Conservation (phyloP, 108 stramenopile species). For the Phaeodactylum tricornutum region DNA sequence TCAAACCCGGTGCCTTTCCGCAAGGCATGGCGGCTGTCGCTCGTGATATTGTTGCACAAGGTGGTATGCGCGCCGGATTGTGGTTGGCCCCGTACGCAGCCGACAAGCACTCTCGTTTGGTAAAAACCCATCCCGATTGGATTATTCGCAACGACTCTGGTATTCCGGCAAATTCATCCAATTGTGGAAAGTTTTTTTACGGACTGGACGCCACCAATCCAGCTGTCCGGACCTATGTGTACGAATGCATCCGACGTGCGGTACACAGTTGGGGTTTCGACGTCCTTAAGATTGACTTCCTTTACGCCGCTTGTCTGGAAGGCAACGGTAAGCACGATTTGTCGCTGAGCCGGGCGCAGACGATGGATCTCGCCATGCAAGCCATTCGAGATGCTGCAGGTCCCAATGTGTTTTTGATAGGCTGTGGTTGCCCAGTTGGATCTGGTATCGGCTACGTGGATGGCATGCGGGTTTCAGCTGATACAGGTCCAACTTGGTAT, state of each 20-base stretch:
- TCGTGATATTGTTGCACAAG: conserved; percentile 38
- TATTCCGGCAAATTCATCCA: conserved; percentile 73
- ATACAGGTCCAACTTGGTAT: conserved; percentile 88
- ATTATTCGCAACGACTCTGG: conserved; percentile 78
- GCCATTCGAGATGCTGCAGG: conserved; percentile 82
- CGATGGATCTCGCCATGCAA: conserved; percentile 75
- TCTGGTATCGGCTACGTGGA: conserved; percentile 75
- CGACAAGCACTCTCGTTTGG: conserved; percentile 74
- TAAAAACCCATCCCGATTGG: conserved; percentile 86
- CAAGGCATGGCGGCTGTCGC: conserved; percentile 61
- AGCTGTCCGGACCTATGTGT: conserved; percentile 59
- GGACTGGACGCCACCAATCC: conserved; percentile 89
- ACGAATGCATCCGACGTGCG: conserved; percentile 56
- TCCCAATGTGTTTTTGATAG: conserved; percentile 69
- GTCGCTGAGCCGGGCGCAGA: conserved; percentile 79
- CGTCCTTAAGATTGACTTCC: conserved; percentile 86
- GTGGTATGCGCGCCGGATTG: conserved; percentile 76
- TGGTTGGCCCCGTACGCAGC: conserved; percentile 90
- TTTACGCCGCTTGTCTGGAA: conserved; percentile 83
- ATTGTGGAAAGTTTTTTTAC: conserved; percentile 91
- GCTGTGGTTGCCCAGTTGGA: conserved; percentile 84
- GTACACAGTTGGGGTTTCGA: conserved; percentile 82
- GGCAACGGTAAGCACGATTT: conserved; percentile 82
- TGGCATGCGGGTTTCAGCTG: conserved; percentile 81
- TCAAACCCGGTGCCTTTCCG: conserved; percentile 68